Evolutionary conservation across 257 asterid genomes (phyloP), one percentile per base, ranked within the genome.

Genomic region (Solanum ahanhuiri): DNA sequence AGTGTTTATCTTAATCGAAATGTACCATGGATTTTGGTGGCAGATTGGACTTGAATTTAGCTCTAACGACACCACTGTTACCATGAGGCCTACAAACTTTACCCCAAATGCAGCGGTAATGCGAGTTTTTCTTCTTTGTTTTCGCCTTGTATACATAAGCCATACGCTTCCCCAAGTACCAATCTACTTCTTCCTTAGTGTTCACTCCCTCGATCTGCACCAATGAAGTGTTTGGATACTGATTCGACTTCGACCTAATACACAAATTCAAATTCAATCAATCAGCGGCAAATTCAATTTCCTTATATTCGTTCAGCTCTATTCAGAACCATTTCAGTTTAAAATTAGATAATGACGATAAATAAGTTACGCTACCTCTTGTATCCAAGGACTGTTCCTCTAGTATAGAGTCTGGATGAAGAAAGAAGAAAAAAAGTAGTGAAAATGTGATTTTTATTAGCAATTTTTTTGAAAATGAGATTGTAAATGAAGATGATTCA

Each of bases 191-290:
- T 86, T 95, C 98, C 83, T 93, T 95, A 1, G 98, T 96, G 91
- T 96, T 96, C 81, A 96, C 98, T 14, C 99, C 98, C 58, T 94
- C 98, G 9, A 96, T 91, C 92, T 96, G 99, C 2, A 96, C 81
- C 94, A 95, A 67, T 51, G 99, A 95, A 33, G 97, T 95, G 92
- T 91, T 96, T 7, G 99, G 99, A 25, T 96, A 96, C 94, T 96
- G 99, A 86, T 96, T 96, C 88, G 99, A 96, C 91, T 96, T 96
- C 79, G 99, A 94, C 90, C 96, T 93, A 84, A 31, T 85, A 25
- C 30, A 20, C 54, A 83, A 18, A 77, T 30, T 39, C 71, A 85
- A 64, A 72, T 82, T 66, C n/a, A 73, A 73, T 35, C 43, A 33
- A 81, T 34, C 57, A 8, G 41, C 15, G 0, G 35, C 75, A 67